A percentile compares a stretch with the other conserved stretches of the same genome.
These are phyloP conservation scores for Blastobotrys serpentis DNA, from an alignment of 1,139 yeast species.

Conservation along the genomic window DNA sequence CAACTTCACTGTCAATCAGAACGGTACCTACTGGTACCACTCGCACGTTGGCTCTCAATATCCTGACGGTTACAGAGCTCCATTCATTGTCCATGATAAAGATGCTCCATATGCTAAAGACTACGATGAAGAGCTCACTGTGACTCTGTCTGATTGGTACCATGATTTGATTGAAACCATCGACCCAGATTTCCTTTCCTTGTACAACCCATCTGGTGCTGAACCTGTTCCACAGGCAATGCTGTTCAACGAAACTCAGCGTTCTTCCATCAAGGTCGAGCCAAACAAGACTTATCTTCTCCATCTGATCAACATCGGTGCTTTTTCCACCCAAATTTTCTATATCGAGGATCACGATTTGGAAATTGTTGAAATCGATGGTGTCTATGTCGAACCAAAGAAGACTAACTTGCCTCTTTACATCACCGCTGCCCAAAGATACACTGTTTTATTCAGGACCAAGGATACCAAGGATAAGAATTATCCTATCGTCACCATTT, in stretches of 20 bases:
- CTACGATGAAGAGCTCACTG: conserved; percentile 72
- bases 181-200: conserved; percentile 53
- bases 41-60: conserved; percentile 84
- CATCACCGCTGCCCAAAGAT: conserved; percentile 77
- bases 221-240: conserved; percentile 88
- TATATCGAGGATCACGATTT: conserved; percentile 83
- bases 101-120: conserved; percentile 51
- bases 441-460: conserved; percentile 69
- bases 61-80: conserved; percentile 88
- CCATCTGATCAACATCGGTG: conserved; percentile 78
- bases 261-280: conserved; percentile 65
- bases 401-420: conserved; percentile 60
- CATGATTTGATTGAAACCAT: conserved; percentile 59
- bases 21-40: conserved; percentile 94
- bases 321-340: conserved; percentile 82
- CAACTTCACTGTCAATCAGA: conserved; percentile 83
- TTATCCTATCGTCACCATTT: conserved; percentile 72
- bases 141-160: conserved; percentile 82
- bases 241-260: conserved; percentile 74
- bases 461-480: conserved; percentile 59
- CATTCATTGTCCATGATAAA: conserved; percentile 65
- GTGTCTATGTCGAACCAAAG: conserved; percentile 67
- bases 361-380: conserved; percentile 81
- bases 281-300: conserved; percentile 80
- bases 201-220: conserved; percentile 93